These are phyloP conservation scores for Pleurostoma richardsiae DNA, from an alignment of 2,329 filamentous ascomycete species.

Conservation along the genomic window DNA sequence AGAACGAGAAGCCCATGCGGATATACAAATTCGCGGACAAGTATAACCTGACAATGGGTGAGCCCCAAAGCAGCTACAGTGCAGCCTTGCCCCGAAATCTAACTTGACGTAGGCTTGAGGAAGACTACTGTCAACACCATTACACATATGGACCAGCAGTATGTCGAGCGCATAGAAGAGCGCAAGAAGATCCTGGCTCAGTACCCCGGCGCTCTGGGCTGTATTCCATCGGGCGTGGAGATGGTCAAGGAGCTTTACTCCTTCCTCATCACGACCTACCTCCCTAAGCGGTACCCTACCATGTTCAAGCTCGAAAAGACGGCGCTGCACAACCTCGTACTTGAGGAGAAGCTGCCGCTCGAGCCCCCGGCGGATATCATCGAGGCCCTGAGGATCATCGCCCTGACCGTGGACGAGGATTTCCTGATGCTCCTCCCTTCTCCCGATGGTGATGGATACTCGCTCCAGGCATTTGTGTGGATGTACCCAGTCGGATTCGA, in stretches of 20 bases:
- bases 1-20: conserved; percentile 13
- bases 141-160: conserved; percentile 47
- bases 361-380: conserved; percentile 20
- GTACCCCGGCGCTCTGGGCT: conserved; percentile 37
- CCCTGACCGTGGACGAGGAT: conserved; percentile 50
- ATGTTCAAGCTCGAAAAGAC: conserved; percentile 34
- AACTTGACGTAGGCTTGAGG: conserved; percentile 29
- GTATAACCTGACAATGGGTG: conserved; percentile 53
- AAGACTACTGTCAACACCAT: conserved; percentile 39
- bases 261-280: conserved; percentile 40
- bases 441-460: background rate
- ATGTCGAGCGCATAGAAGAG: conserved; percentile 34
- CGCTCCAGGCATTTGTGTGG: conserved; percentile 42
- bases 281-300: conserved; percentile 42
- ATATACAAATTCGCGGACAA: conserved; percentile 13
- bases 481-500: conserved; percentile 50
- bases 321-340: conserved; percentile 34
- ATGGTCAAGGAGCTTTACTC: conserved; percentile 44
- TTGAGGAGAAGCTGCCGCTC: conserved; percentile 20
- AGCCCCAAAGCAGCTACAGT: background rate
- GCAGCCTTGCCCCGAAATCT: background rate
- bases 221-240: conserved; percentile 28
- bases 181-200: conserved; percentile 31
- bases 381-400: conserved; percentile 33
- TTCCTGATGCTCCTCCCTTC: conserved; percentile 33